Percentiles rank a stretch among this genome's conserved stretches.
These are phyloP conservation scores for Parasitella parasitica DNA, from an alignment of 371 early-diverging fungal genomes.

Conservation along the genomic window DNA sequence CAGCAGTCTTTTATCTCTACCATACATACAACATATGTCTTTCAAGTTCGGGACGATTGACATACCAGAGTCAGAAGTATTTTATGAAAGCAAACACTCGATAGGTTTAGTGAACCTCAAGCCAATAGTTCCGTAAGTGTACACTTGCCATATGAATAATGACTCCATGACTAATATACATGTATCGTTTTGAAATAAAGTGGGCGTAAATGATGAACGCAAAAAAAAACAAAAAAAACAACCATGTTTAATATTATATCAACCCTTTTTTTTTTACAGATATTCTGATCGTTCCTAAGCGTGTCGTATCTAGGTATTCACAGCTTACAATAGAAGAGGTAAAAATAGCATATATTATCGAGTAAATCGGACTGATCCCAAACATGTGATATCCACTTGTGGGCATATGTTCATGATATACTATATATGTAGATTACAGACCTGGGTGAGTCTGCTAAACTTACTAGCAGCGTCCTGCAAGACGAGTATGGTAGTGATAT, in stretches of 20 bases:
- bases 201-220: constrained; percentile 5
- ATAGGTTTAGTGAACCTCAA: constrained; percentile 87
- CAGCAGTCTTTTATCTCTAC: too few species aligned
- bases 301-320: constrained; percentile 4
- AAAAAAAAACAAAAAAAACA: too few species aligned
- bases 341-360: constrained; percentile 7
- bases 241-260: not conserved
- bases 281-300: constrained; percentile 8
- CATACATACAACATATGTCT: too few species aligned
- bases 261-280: not conserved
- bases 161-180: not conserved
- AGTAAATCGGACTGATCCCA: not conserved
- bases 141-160: not conserved
- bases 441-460: constrained; percentile 1
- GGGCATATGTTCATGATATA: too few species aligned
- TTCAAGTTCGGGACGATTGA: constrained; percentile 1
- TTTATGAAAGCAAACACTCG: constrained; percentile 64
- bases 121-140: constrained; percentile 71
- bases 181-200: not conserved
- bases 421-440: not conserved
- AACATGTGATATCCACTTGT: constrained; percentile 3
- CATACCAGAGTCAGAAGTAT: constrained; percentile 46
- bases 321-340: not conserved
- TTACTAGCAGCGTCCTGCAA: not conserved
- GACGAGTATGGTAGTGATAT: not conserved